Conservation (phyloP, 2,329 filamentous ascomycete species). For the Pezicula radicicola region DNA sequence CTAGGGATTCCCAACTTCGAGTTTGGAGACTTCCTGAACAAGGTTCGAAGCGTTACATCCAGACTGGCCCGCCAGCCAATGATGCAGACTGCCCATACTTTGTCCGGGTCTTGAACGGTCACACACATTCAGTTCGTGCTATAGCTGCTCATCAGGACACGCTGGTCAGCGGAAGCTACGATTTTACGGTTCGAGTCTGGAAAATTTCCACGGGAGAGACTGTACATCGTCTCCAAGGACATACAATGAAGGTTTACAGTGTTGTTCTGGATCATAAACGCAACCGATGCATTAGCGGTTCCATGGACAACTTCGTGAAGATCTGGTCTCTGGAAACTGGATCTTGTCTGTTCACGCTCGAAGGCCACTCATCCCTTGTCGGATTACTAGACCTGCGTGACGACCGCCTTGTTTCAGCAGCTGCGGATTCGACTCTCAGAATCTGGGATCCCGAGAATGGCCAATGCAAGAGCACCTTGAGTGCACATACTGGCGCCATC, state of each 20-base stretch:
- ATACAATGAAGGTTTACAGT: constrained; percentile 92
- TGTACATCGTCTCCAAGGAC: constrained; percentile 78
- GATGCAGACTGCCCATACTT: constrained; percentile 91
- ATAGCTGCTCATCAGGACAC: constrained; percentile 95
- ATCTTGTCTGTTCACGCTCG: constrained; percentile 79
- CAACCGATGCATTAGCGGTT: constrained; percentile 94
- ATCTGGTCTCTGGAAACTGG: constrained; percentile 94
- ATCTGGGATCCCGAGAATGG: constrained; percentile 97
- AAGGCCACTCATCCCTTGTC: constrained; percentile 89
- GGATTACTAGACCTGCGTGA: constrained; percentile 87
- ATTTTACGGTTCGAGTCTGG: constrained; percentile 94
- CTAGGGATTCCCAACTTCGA: constrained; percentile 86
- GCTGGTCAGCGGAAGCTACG: constrained; percentile 95
- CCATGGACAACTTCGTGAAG: constrained; percentile 97
- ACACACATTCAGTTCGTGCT: constrained; percentile 90
- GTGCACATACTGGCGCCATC: constrained; percentile 93
- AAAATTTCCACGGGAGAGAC: constrained; percentile 93
- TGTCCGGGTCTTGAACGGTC: constrained; percentile 79
- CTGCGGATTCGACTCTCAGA: constrained; percentile 88
- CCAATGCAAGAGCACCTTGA: constrained; percentile 84
- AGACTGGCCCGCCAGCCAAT: constrained; percentile 70
- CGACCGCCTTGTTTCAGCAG: constrained; percentile 88
- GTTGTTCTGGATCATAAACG: constrained; percentile 90
- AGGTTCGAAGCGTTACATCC: constrained; percentile 73
- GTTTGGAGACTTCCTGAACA: constrained; percentile 91